Conservation (phyloP, 1,139 yeast genomes). For the Maudiozyma humilis region DNA sequence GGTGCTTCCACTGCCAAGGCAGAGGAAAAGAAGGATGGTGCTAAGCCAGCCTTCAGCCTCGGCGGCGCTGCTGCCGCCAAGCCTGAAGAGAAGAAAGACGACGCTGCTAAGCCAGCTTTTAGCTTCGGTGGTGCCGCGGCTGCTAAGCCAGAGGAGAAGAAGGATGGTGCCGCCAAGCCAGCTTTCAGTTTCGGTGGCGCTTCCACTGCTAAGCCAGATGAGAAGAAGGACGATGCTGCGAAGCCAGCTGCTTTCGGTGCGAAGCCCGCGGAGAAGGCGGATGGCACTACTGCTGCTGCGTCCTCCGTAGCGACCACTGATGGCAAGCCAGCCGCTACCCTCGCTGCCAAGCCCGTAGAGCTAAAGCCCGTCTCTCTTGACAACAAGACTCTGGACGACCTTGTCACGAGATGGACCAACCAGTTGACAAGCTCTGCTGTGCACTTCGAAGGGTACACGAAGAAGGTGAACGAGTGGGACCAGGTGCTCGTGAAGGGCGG, state of each 20-base stretch:
- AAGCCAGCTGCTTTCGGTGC: constrained; percentile 17
- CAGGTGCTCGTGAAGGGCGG: constrained; percentile 75
- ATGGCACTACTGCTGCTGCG: neutral
- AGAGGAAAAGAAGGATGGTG: constrained; percentile 14
- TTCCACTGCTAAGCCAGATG: constrained; percentile 9
- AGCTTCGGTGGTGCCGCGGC: constrained; percentile 13
- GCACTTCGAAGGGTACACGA: constrained; percentile 70
- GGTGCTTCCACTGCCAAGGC: constrained; percentile 5
- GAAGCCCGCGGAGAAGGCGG: constrained; percentile 12
- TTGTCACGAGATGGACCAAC: constrained; percentile 87
- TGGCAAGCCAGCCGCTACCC: constrained; percentile 16
- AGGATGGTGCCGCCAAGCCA: constrained; percentile 12
- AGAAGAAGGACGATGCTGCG: neutral
- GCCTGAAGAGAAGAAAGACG: constrained; percentile 5
- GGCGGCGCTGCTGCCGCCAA: constrained; percentile 15
- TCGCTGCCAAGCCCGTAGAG: constrained; percentile 40
- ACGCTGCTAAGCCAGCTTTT: constrained; percentile 14
- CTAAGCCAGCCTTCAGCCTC: constrained; percentile 21
- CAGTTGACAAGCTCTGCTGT: constrained; percentile 67
- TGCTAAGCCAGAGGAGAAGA: constrained; percentile 12
- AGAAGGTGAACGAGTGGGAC: constrained; percentile 78
- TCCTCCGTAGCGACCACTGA: constrained; percentile 1
- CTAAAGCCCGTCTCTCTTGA: constrained; percentile 72
- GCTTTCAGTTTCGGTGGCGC: constrained; percentile 21
- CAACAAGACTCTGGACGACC: constrained; percentile 86